A percentile compares a stretch with the other conserved stretches of the same genome.
Conservation (phyloP, 2,329 filamentous ascomycete species). For the Phyllosticta capitalensis region DNA sequence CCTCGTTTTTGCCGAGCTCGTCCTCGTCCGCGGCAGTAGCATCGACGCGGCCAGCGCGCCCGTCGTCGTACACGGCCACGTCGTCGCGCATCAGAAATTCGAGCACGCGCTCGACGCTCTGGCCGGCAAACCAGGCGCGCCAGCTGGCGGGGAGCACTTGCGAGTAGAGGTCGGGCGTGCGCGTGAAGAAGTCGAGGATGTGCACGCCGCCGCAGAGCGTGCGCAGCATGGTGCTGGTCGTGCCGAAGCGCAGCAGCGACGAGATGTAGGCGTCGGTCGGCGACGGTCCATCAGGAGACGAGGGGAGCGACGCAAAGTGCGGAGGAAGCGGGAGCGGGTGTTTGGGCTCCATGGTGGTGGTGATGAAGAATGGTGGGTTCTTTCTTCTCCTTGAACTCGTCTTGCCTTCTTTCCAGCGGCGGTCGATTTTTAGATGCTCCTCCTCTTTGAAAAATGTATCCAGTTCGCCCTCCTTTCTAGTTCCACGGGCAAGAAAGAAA, state of each 20-base stretch:
- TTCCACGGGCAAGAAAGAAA: not conserved
- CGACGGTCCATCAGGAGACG: slow-evolving; percentile 17
- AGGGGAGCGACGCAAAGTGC: slow-evolving; percentile 54
- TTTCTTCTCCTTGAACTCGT: not conserved
- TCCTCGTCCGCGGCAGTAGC: slow-evolving; percentile 8
- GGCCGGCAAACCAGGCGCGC: slow-evolving; percentile 60
- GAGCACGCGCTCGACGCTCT: slow-evolving; percentile 60
- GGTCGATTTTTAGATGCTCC: not conserved
- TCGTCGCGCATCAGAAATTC: slow-evolving; percentile 75
- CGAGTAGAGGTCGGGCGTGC: slow-evolving; percentile 72
- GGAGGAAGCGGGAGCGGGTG: slow-evolving; percentile 57
- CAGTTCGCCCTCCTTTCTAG: not conserved
- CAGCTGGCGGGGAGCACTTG: slow-evolving; percentile 68
- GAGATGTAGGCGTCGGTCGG: slow-evolving; percentile 65
- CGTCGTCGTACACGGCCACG: slow-evolving; percentile 35
- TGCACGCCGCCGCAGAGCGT: slow-evolving; percentile 95
- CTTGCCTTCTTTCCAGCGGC: not conserved
- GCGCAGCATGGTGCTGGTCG: slow-evolving; percentile 65
- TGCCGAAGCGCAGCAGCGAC: slow-evolving; percentile 66
- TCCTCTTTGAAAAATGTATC: too few relatives aligned
- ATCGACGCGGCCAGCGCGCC: not conserved
- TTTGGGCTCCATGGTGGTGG: slow-evolving; percentile 37
- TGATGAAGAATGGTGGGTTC: not conserved
- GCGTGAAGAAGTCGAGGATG: slow-evolving; percentile 91
- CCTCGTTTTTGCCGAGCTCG: not conserved